These are phyloP conservation scores for Neofusicoccum ribis DNA, from an alignment of 2,329 filamentous ascomycete species.

Conservation along the genomic window DNA sequence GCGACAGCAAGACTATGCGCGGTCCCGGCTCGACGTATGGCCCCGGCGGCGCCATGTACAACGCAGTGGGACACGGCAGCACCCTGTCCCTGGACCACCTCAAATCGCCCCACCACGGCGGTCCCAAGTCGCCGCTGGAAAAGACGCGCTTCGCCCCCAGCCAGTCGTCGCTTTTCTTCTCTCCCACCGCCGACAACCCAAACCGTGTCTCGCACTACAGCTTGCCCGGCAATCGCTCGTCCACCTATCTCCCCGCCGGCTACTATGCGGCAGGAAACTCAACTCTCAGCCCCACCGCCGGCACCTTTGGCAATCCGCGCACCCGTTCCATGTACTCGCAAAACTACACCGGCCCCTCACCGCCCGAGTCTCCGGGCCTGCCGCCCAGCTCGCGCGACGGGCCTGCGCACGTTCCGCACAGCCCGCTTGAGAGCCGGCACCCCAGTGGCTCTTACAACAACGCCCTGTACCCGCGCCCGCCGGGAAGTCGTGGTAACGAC, in stretches of 20 bases:
- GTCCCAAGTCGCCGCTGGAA: slow-evolving; percentile 32
- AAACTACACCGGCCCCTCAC: slow-evolving; percentile 5
- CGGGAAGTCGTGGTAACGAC: slow-evolving; percentile 10
- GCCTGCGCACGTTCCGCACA: slow-evolving; percentile 3
- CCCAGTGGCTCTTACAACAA: not conserved
- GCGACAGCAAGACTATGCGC: slow-evolving; percentile 66
- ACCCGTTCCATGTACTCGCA: slow-evolving; percentile 12
- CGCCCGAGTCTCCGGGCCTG: slow-evolving; percentile 12
- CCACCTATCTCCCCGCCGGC: slow-evolving; percentile 82
- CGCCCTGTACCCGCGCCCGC: not conserved
- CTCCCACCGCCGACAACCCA: slow-evolving; percentile 68
- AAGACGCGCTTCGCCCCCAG: slow-evolving; percentile 27
- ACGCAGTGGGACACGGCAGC: slow-evolving; percentile 43
- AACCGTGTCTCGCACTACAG: slow-evolving; percentile 17
- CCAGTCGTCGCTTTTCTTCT: slow-evolving; percentile 78
- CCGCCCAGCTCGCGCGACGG: slow-evolving; percentile 18
- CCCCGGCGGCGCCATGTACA: slow-evolving; percentile 29
- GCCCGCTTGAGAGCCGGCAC: slow-evolving; percentile 6
- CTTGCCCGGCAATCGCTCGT: slow-evolving; percentile 57
- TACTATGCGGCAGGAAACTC: slow-evolving; percentile 74
- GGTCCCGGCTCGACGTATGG: slow-evolving; percentile 38
- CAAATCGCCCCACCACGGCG: slow-evolving; percentile 27
- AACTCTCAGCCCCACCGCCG: slow-evolving; percentile 1
- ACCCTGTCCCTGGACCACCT: slow-evolving; percentile 59
- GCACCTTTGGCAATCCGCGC: slow-evolving; percentile 6